Evolutionary conservation across 805 yeast genomes (phyloP).

Genomic region (Diddensiella caesifluorescens): DNA sequence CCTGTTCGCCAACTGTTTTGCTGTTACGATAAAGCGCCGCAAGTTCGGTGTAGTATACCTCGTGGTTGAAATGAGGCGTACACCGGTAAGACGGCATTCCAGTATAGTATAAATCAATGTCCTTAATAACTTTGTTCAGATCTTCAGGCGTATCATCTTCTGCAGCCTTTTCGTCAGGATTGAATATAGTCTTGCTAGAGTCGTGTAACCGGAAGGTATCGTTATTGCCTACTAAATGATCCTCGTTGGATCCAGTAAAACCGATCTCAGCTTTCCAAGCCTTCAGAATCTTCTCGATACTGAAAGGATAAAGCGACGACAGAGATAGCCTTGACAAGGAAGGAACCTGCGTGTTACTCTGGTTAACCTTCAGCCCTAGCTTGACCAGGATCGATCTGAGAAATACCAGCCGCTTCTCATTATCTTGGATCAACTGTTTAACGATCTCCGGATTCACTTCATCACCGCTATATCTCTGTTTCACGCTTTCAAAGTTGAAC

Average conservation of each 20-base stretch:
- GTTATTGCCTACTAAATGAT: conserved; percentile 44
- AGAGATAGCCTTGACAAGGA: conserved; percentile 61
- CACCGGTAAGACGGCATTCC: conserved; percentile 44
- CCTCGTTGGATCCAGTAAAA: conserved; percentile 29
- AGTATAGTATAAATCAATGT: conserved; percentile 45
- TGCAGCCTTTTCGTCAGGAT: conserved; percentile 5
- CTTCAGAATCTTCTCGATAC: conserved; percentile 33
- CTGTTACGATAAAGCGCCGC: conserved; percentile 31
- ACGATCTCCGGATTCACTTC: conserved; percentile 4
- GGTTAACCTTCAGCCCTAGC: conserved; percentile 67
- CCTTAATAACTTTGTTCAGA: conserved; percentile 52
- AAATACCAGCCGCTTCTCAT: conserved; percentile 50
- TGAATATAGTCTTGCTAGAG: conserved; percentile 9
- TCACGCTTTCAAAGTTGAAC: conserved; percentile 51
- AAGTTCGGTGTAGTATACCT: conserved; percentile 47
- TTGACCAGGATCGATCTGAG: conserved; percentile 50
- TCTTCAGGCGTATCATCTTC: conserved; percentile 35
- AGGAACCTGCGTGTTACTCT: conserved; percentile 49
- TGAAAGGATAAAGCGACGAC: conserved; percentile 37
- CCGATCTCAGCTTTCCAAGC: conserved; percentile 34
- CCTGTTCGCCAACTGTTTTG: conserved; percentile 36
- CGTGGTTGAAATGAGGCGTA: conserved; percentile 72
- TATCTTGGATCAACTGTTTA: conserved; percentile 35
- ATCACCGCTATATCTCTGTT: conserved; percentile 24
- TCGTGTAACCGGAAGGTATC: conserved; percentile 48